Evolutionary conservation across 1,284 basidiomycete species (phyloP).

Genomic region (Amylostereum areolatum): DNA sequence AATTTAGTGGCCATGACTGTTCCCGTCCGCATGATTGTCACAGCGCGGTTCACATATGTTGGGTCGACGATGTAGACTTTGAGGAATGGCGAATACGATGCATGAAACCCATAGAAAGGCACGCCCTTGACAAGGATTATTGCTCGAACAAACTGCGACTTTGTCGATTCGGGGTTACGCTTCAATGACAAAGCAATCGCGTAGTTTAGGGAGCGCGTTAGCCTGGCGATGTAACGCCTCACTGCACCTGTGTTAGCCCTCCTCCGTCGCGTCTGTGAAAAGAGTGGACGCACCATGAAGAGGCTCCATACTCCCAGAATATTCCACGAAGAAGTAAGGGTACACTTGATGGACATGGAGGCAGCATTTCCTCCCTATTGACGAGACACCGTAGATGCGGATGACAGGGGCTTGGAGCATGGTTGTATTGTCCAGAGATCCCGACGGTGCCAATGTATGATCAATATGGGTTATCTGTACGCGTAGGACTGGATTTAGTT

Average conservation of each 20-base stretch:
- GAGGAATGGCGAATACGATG: slow-evolving; percentile 83
- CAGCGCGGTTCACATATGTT: slow-evolving; percentile 56
- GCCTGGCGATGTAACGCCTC: slow-evolving; percentile 56
- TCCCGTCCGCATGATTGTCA: slow-evolving; percentile 75
- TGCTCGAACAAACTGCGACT: slow-evolving; percentile 58
- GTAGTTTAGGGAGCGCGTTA: slow-evolving; percentile 71
- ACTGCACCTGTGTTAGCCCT: slow-evolving; percentile 37
- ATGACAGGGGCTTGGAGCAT: slow-evolving; percentile 73
- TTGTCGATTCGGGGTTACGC: slow-evolving; percentile 49
- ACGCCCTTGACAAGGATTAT: slow-evolving; percentile 91
- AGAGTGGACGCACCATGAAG: slow-evolving; percentile 32
- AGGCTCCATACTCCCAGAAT: slow-evolving; percentile 51
- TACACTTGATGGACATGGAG: slow-evolving; percentile 88
- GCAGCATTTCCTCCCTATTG: slow-evolving; percentile 74
- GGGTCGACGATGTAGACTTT: slow-evolving; percentile 83
- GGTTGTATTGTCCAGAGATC: slow-evolving; percentile 56
- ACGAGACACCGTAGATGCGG: slow-evolving; percentile 84
- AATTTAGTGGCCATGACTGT: slow-evolving; percentile 76
- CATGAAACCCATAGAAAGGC: slow-evolving; percentile 93
- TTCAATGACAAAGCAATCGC: slow-evolving; percentile 71
- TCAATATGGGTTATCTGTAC: slow-evolving; percentile 68
- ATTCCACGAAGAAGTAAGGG: slow-evolving; percentile 76
- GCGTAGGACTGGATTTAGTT: slow-evolving; percentile 30
- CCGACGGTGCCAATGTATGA: slow-evolving; percentile 48
- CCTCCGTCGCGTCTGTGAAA: background rate